phyloP scores from a whole-genome alignment of 805 yeast genomes.

The Teunomyces pallodes region DNA sequence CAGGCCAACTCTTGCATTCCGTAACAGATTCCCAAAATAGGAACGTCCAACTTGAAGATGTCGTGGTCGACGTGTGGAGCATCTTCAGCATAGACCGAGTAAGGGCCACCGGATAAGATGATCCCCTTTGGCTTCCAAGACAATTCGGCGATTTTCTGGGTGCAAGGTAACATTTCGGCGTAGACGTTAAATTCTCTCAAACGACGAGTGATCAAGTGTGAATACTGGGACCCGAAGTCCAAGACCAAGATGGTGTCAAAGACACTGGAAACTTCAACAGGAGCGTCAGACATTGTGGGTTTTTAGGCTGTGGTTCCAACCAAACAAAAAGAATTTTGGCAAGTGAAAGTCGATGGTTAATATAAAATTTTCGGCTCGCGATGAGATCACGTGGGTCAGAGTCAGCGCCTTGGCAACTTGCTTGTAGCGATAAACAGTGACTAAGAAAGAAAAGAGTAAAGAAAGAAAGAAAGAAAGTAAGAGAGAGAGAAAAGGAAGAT shows the following conservation, averaged over 20 bases:
- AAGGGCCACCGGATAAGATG: conserved; percentile 95
- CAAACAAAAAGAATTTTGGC: too few relatives aligned
- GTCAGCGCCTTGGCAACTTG: too few relatives aligned
- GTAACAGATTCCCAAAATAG: conserved; percentile 95
- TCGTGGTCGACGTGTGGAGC: conserved; percentile 98
- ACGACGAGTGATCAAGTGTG: conserved; percentile 95
- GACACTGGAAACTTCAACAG: conserved; percentile 72
- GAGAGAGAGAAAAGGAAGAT: too few relatives aligned
- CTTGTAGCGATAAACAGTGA: too few relatives aligned
- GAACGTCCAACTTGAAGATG: conserved; percentile 85
- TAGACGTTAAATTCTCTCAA: conserved; percentile 96
- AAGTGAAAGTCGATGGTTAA: neutral
- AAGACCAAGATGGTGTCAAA: conserved; percentile 96
- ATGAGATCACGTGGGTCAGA: too few relatives aligned
- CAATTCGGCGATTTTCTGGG: conserved; percentile 91
- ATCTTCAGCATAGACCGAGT: conserved; percentile 92
- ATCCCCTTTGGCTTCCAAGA: conserved; percentile 96
- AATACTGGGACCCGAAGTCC: conserved; percentile 98
- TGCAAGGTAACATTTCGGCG: conserved; percentile 99
- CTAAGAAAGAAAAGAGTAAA: too few relatives aligned
- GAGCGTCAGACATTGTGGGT: conserved; percentile 26
- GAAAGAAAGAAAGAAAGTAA: too few relatives aligned
- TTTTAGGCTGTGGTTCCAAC: conserved; percentile 3
- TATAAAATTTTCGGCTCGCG: neutral
- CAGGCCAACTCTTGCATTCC: conserved; percentile 99